Evolutionary conservation across 768 basidiomycete genomes (phyloP).

Genomic region (Kwoniella europaea): DNA sequence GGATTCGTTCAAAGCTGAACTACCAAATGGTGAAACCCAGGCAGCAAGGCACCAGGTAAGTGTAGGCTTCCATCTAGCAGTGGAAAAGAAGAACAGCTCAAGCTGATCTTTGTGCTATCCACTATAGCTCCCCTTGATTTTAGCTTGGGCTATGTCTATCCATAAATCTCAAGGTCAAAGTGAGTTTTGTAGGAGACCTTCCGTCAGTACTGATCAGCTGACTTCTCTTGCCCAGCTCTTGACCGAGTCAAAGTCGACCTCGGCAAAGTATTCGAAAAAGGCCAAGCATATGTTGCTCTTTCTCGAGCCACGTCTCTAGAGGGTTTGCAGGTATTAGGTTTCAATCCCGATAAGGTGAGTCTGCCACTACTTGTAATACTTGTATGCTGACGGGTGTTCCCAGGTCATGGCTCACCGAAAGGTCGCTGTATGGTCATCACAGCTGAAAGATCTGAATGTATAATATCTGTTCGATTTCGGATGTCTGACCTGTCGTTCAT

Average conservation of each 20-base stretch:
- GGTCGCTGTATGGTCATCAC: conserved; percentile 47
- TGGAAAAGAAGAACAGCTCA: too few relatives aligned
- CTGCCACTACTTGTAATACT: too few relatives aligned
- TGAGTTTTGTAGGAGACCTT: conserved; percentile 25
- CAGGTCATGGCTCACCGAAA: conserved; percentile 54
- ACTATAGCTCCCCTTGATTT: conserved; percentile 76
- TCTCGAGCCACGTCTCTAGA: conserved; percentile 58
- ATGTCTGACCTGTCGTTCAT: background rate
- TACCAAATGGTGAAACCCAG: conserved; percentile 83
- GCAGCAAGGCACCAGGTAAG: conserved; percentile 77
- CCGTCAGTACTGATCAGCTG: background rate
- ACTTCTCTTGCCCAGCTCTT: conserved; percentile 61
- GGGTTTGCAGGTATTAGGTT: conserved; percentile 55
- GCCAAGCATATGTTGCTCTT: conserved; percentile 58
- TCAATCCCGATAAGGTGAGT: conserved; percentile 52
- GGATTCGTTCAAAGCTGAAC: conserved; percentile 84
- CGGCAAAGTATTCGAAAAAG: conserved; percentile 78
- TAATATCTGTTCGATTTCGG: background rate
- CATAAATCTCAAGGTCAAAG: conserved; percentile 98
- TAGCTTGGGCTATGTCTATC: conserved; percentile 97
- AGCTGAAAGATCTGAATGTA: conserved; percentile 39
- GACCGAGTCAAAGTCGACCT: conserved; percentile 94
- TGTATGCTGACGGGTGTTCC: background rate
- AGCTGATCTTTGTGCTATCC: too few relatives aligned
- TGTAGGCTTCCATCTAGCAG: conserved; percentile 13